A percentile compares a stretch with the other conserved stretches of the same genome.
Evolutionary conservation across 2,329 filamentous ascomycete species (phyloP).

Genomic region (Penicillium hesseltinei): DNA sequence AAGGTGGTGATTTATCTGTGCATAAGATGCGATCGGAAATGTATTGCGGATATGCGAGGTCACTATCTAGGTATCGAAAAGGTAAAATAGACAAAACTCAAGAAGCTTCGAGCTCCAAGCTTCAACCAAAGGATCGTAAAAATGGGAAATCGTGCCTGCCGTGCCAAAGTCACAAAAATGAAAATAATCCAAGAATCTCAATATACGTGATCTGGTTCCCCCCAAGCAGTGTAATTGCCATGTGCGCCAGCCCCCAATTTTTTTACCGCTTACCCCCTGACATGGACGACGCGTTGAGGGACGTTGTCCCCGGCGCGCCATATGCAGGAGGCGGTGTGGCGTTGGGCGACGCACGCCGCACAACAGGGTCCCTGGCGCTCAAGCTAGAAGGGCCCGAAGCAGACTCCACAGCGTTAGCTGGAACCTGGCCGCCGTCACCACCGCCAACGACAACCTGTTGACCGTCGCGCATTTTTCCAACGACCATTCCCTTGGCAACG

Average conservation of each 20-base stretch:
- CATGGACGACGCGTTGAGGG: conserved; percentile 34
- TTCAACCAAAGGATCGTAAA: neutral
- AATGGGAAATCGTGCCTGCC: neutral
- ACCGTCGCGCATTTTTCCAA: conserved; percentile 50
- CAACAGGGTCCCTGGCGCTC: conserved; percentile 23
- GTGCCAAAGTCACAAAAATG: neutral
- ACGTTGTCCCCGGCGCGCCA: conserved; percentile 35
- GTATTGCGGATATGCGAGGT: neutral
- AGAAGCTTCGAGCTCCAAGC: neutral
- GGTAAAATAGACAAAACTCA: neutral
- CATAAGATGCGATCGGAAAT: conserved; percentile 2
- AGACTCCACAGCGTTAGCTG: conserved; percentile 15
- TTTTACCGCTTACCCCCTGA: conserved; percentile 34
- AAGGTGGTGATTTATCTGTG: neutral
- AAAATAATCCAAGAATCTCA: neutral
- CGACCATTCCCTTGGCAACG: conserved; percentile 88
- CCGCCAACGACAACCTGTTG: conserved; percentile 49
- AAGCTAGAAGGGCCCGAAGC: conserved; percentile 14
- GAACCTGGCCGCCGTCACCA: conserved; percentile 46
- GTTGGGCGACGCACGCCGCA: conserved; percentile 32
- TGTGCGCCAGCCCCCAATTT: conserved; percentile 1
- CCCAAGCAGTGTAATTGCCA: neutral
- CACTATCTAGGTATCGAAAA: conserved; percentile 5
- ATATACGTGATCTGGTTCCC: neutral
- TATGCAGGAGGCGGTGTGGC: conserved; percentile 44